Conservation (phyloP, 352 stramenopile genomes). For the Phytophthora pseudosyringae region DNA sequence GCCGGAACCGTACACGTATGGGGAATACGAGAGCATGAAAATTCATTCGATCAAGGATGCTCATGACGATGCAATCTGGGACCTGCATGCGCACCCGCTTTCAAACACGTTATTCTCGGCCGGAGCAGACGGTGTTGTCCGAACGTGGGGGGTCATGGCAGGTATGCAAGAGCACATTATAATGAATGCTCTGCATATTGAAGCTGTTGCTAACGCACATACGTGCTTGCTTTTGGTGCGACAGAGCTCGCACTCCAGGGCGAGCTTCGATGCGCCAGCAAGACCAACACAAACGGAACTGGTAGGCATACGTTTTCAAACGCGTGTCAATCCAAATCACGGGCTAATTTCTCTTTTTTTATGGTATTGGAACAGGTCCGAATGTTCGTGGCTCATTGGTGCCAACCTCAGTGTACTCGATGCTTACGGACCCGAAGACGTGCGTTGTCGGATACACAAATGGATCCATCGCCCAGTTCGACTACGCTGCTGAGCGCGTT, state of each 20-base stretch:
- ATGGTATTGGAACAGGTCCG: slow-evolving; percentile 34
- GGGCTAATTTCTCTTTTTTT: neutral
- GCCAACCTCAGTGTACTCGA: slow-evolving; percentile 74
- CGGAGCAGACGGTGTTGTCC: slow-evolving; percentile 78
- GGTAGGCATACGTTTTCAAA: slow-evolving; percentile 29
- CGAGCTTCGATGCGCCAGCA: slow-evolving; percentile 67
- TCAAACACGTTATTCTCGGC: slow-evolving; percentile 87
- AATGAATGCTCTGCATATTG: neutral
- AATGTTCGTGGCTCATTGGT: slow-evolving; percentile 61
- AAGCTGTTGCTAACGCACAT: slow-evolving; percentile 4
- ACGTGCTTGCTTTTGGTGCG: neutral
- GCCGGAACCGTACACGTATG: slow-evolving; percentile 68
- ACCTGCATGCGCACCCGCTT: slow-evolving; percentile 81
- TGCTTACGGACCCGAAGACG: slow-evolving; percentile 81
- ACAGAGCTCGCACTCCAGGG: slow-evolving; percentile 80
- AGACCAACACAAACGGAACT: slow-evolving; percentile 56
- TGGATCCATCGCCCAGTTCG: slow-evolving; percentile 69
- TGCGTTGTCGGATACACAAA: slow-evolving; percentile 84
- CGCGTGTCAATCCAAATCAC: neutral
- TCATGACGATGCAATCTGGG: slow-evolving; percentile 85
- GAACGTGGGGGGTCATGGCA: slow-evolving; percentile 78
- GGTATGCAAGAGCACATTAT: slow-evolving; percentile 41
- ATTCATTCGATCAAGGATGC: slow-evolving; percentile 72
- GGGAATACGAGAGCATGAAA: slow-evolving; percentile 79
- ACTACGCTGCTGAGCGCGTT: slow-evolving; percentile 80